Percentiles rank a stretch among this genome's conserved stretches.
These are phyloP conservation scores for Raddia guianensis DNA, from an alignment of 176 grass and related monocot species.

Conservation along the genomic window DNA sequence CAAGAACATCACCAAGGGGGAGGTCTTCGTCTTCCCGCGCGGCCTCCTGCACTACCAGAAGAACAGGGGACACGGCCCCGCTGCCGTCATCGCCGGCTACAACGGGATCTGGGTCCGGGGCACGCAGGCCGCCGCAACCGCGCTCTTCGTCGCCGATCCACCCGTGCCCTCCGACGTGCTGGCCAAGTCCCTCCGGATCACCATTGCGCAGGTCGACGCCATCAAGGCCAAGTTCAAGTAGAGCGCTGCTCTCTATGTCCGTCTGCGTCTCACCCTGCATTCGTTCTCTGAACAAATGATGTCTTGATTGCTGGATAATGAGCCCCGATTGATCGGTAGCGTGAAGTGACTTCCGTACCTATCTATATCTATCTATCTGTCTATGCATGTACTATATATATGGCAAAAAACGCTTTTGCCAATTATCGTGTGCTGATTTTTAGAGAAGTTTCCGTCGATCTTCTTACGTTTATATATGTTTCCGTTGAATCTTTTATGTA, in stretches of 20 bases:
- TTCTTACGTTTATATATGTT: no score
- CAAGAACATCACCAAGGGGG: constrained; percentile 52
- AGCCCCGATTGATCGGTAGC: neutral
- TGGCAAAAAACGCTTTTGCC: no score
- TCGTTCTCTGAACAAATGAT: neutral
- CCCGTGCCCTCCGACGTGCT: constrained; percentile 56
- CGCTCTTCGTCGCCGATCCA: constrained; percentile 59
- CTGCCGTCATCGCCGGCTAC: constrained; percentile 66
- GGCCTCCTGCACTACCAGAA: constrained; percentile 82
- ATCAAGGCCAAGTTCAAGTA: constrained; percentile 61
- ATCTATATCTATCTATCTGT: no score
- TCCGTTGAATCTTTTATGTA: no score
- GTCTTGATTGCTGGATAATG: neutral
- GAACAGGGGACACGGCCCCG: constrained; percentile 43
- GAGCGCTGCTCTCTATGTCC: neutral
- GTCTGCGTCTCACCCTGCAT: neutral
- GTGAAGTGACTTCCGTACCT: neutral
- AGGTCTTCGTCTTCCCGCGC: constrained; percentile 72
- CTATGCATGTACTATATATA: no score
- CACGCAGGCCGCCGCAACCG: constrained; percentile 56
- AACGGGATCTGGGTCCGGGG: constrained; percentile 74
- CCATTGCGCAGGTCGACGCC: constrained; percentile 32
- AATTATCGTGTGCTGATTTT: no score
- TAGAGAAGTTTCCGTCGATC: no score
- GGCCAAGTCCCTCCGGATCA: constrained; percentile 68